Evolutionary conservation across 805 yeast genomes (phyloP), one percentile per base, ranked within the genome.

Genomic region (Candida pseudofarinosa): DNA sequence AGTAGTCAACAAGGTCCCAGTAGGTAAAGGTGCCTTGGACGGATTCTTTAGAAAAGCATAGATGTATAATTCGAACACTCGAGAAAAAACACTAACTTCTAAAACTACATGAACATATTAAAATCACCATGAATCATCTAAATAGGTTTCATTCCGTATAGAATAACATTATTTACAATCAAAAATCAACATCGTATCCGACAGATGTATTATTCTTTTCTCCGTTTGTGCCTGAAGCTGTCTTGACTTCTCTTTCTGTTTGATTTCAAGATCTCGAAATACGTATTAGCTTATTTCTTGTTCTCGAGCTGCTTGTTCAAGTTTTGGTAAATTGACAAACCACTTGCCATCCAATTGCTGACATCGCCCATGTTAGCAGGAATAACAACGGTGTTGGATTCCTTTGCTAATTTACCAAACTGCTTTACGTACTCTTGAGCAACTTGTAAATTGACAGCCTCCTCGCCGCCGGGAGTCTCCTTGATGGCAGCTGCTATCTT

Each of bases 361-460:
- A 87, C 67, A 54, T 87, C 89, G 49, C 85, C 83, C 59, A 87
- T 63, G 43, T 82, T 83, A 8, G 88, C 76, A 13, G 96, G 96
- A 19, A 87, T 73, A 31, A 87, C 82, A 14, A 88, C 74, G 0
- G 93, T 84, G 56, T 85, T 87, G 26, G 83, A 67, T 60, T 85
- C 91, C 68, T 87, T 86, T 19, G 95, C 95, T 54, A 87, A 71
- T 53, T 86, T 81, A 38, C 85, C 83, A 58, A 88, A 87, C 26
- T 91, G 87, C 41, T 81, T 85, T 47, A 87, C 85, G 60, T 87
- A 87, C 57, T 83, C 85, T 58, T 85, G 90, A 13, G 96, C 95
- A 35, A 87, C 81, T 60, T 83, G 88, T 49, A 88, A 73, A 16
- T 83, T 69, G 31, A 87, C 88, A 7, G 95, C 95, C 38, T 84